Evolutionary conservation across 2,329 filamentous ascomycete species (phyloP).

Genomic region (Simplicillium sp.): DNA sequence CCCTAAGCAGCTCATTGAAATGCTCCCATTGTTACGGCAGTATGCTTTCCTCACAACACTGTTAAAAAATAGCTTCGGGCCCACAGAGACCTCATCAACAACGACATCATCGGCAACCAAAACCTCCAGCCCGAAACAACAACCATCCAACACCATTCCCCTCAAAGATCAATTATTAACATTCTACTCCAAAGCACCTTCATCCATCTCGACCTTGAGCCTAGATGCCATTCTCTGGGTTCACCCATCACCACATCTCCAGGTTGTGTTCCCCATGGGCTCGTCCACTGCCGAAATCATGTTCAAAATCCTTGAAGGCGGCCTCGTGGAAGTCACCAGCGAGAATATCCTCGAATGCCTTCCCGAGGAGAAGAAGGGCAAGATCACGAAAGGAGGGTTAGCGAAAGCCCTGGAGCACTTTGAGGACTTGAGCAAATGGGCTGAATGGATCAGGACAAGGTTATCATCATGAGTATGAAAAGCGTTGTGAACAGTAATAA

Average conservation of each 20-base stretch:
- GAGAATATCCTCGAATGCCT: constrained; percentile 37
- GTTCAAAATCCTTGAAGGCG: constrained; percentile 51
- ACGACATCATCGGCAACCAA: constrained; percentile 7
- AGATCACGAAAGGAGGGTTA: background rate
- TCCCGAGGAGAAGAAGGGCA: constrained; percentile 19
- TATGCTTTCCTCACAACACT: constrained; percentile 62
- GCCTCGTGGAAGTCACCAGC: constrained; percentile 45
- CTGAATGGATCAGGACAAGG: constrained; percentile 39
- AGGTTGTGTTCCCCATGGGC: constrained; percentile 44
- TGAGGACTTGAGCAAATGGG: constrained; percentile 44
- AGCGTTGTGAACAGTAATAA: no score
- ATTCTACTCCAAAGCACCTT: constrained; percentile 12
- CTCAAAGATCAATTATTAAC: constrained; percentile 20
- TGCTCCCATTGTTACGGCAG: constrained; percentile 67
- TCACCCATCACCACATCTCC: constrained; percentile 37
- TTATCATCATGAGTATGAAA: constrained; percentile 12
- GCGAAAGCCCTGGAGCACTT: constrained; percentile 29
- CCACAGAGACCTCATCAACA: constrained; percentile 14
- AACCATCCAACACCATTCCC: constrained; percentile 12
- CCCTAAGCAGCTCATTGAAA: constrained; percentile 62
- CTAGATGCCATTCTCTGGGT: constrained; percentile 45
- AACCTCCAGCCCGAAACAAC: constrained; percentile 4
- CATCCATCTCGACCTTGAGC: constrained; percentile 14
- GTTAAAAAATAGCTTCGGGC: constrained; percentile 50
- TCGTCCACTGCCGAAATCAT: constrained; percentile 40